phyloP scores from a whole-genome alignment of 805 yeast genomes.

The Saccharomycopsis lassenensis region DNA sequence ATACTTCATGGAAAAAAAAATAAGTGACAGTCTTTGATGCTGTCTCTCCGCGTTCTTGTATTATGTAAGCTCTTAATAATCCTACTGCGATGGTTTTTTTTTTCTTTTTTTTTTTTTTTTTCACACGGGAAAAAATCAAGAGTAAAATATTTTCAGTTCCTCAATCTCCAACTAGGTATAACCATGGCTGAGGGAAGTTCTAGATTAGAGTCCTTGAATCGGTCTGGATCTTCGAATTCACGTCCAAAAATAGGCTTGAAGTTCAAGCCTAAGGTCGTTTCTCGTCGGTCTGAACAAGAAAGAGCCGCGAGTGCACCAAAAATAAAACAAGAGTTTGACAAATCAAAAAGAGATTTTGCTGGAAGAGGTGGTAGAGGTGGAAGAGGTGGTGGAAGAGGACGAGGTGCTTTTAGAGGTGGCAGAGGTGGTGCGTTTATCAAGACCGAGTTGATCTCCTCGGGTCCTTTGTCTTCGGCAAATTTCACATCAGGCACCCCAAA shows the following conservation, averaged over 20 bases:
- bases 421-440: slow-evolving; percentile 24
- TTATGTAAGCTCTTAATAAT: too few relatives aligned
- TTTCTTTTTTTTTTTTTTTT: background rate
- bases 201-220: slow-evolving; percentile 13
- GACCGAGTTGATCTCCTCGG: slow-evolving; percentile 61
- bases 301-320: slow-evolving; percentile 63
- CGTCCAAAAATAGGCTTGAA: slow-evolving; percentile 40
- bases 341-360: background rate
- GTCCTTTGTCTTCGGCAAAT: slow-evolving; percentile 43
- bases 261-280: slow-evolving; percentile 82
- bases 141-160: too few relatives aligned
- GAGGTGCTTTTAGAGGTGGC: slow-evolving; percentile 26
- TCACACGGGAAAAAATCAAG: slow-evolving; percentile 2
- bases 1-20: too few relatives aligned
- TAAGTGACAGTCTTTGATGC: too few relatives aligned
- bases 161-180: too few relatives aligned
- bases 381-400: slow-evolving; percentile 17
- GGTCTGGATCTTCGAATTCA: too few relatives aligned
- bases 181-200: too few relatives aligned
- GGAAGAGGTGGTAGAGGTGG: slow-evolving; percentile 26
- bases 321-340: slow-evolving; percentile 23
- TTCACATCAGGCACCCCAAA: slow-evolving; percentile 2
- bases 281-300: slow-evolving; percentile 74
- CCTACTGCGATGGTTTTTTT: too few relatives aligned
- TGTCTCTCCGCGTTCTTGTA: too few relatives aligned